phyloP scores from a whole-genome alignment of 768 basidiomycete species.

The Omphalotus guepiniiformis region DNA sequence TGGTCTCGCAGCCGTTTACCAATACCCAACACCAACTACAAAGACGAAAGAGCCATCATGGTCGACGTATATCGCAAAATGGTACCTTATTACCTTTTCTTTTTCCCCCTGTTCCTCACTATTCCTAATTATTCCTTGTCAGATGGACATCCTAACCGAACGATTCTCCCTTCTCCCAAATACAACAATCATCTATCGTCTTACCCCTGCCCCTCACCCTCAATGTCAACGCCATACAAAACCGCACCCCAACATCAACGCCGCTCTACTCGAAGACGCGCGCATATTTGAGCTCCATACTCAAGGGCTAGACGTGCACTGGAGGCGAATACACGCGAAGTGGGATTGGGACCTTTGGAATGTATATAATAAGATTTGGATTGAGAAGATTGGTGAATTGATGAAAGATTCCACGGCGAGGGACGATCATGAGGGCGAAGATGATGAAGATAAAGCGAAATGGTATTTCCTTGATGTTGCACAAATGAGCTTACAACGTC shows the following conservation, averaged over 20 bases:
- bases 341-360: constrained; percentile 28
- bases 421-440: constrained; percentile 11
- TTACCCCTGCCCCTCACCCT: constrained; percentile 24
- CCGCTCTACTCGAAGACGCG: constrained; percentile 16
- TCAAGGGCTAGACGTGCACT: constrained; percentile 13
- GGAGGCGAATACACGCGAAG: constrained; percentile 16
- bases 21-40: constrained; percentile 23
- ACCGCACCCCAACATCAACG: constrained; percentile 16
- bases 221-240: constrained; percentile 14
- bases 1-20: constrained; percentile 26
- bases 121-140: neutral
- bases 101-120: neutral
- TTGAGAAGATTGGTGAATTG: too few relatives aligned
- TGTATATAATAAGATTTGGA: constrained; percentile 21
- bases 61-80: constrained; percentile 26
- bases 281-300: constrained; percentile 18
- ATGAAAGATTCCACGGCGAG: too few relatives aligned
- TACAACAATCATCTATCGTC: constrained; percentile 22
- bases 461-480: constrained; percentile 25
- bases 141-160: constrained; percentile 18
- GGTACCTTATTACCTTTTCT: constrained; percentile 13
- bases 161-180: constrained; percentile 18
- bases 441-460: constrained; percentile 11
- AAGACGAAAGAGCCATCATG: constrained; percentile 23
- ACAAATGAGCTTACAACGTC: constrained; percentile 22